Evolutionary conservation across 805 yeast species (phyloP), one percentile per base, ranked within the genome.

Genomic region (Ogataea pini): DNA sequence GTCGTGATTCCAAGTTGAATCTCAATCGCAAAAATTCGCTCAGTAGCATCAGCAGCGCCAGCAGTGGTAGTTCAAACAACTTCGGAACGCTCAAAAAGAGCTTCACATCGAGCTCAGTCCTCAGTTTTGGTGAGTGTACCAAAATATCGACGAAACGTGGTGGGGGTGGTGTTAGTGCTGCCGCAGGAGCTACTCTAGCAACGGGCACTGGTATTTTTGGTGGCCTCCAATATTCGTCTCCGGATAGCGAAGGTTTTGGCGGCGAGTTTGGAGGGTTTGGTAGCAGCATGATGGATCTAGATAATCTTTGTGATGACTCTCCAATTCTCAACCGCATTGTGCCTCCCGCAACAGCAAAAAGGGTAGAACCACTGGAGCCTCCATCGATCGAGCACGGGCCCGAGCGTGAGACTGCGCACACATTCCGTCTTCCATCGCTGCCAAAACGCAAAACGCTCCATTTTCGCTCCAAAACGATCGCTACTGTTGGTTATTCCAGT

Each of bases 1-100:
- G 72, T 32, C 52, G 64, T 25, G 73, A 69, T 51, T 59, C 64
- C 18, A 65, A 63, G 50, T 44, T 64, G 52, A 60, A 51, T 27
- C 49, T 62, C 38, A 64, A 60, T 42, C 52, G 67, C 32, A 56
- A 55, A 43, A 59, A 50, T 51, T 62, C 67, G 13, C 49, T 50
- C 40, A 44, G 46, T 14, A 48, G 52, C n/a, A 36, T 39, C 25
- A 29, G 42, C 16, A 39, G 42, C 33, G 17, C 8, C 42, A 25
- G 41, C 31, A 37, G 20, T 16, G 28, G 42, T 14, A 39, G 42
- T 25, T 16, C 24, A 24, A 39, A 27, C 12, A 45, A 42, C 16
- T 39, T 45, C 17, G 34, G 49, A 18, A 49, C 50, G 12, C 42
- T 57, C 39, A 50, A 52, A 28, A 52, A 49, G 37, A 50, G 54